Base-by-base conservation (phyloP, 2,329 filamentous ascomycete genomes). In the Coleophoma cylindrospora region DNA sequence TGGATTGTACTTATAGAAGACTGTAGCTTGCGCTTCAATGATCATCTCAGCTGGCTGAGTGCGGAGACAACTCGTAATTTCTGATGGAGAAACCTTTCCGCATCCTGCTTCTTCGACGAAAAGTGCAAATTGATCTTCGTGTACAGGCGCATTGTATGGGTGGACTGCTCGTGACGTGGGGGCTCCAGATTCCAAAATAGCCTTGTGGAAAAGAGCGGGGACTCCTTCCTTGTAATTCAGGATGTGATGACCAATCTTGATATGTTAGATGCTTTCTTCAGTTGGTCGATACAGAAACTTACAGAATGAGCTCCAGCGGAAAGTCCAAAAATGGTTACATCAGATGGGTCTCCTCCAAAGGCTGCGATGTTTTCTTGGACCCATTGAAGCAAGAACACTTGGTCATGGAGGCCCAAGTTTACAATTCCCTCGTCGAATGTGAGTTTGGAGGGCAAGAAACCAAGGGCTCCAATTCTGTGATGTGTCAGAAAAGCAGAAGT, bases 191-290 rank as follows among this genome's bases (percentile, higher is more conserved):
- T 81, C 77, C 22, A 81, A 66, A 46, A 82, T 77, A 12, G 74
- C 75, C 54, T 74, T 75, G 56, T 70, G 66, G 57, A 81, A 77
- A 52, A 73, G 70, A 21, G 69, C 49, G 40, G 54, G 15, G 2
- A 52, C 15, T 15, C 68, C 64, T 43, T 71, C 66, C 36, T 68
- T 58, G 55, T 74, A 70, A 45, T 60, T 60, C 59, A 86, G 77
- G n/a, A 87, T 68, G 57, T 86, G 83, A 60, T 88, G 84, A 4
- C 83, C 84, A 57, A 86, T 78, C 77, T 83, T 46, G 50, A 48
- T 54, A 46, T 37, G 12, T 22, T 36, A 19, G 11, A 21, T 17
- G 8, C 10, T 32, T 27, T 36, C 37, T 40, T 32, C 17, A 22
- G 7, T 13, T n/a, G 15, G 5, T 34, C 53, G 48, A 13, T 54